Evolutionary conservation across 1,284 basidiomycete genomes (phyloP).

Genomic region (Rhodotorula sp.): DNA sequence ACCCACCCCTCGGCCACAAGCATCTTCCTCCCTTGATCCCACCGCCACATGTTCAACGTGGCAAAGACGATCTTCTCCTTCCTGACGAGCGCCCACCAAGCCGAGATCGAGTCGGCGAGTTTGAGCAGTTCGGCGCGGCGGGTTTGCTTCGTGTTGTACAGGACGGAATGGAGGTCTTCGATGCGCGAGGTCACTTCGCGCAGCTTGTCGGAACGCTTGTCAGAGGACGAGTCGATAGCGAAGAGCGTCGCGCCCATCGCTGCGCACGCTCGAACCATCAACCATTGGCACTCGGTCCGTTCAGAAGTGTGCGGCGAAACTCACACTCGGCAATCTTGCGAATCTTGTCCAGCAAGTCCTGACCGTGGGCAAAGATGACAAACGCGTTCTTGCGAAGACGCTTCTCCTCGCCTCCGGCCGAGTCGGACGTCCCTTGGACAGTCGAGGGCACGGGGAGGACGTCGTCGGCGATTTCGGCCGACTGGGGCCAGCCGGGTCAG

Average conservation of each 20-base stretch:
- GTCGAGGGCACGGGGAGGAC: slow-evolving; percentile 77
- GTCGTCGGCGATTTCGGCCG: slow-evolving; percentile 72
- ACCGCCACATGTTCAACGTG: slow-evolving; percentile 90
- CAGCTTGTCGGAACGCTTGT: slow-evolving; percentile 85
- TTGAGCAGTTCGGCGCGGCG: slow-evolving; percentile 80
- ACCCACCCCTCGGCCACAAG: slow-evolving; percentile 98
- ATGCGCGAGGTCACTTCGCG: slow-evolving; percentile 83
- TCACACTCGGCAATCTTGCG: slow-evolving; percentile 88
- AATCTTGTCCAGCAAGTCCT: slow-evolving; percentile 90
- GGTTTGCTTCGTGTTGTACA: slow-evolving; percentile 85
- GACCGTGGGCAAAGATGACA: slow-evolving; percentile 98
- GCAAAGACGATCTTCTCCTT: slow-evolving; percentile 96
- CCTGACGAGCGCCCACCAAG: slow-evolving; percentile 90
- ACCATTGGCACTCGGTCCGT: no score
- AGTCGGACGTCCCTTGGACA: slow-evolving; percentile 53
- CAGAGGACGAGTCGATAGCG: slow-evolving; percentile 89
- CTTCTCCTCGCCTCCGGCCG: slow-evolving; percentile 58
- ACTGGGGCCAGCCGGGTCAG: slow-evolving; percentile 7
- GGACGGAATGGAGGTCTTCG: slow-evolving; percentile 86
- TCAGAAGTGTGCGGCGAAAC: no score
- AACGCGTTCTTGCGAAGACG: slow-evolving; percentile 87
- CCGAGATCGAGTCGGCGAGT: slow-evolving; percentile 79
- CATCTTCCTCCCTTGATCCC: slow-evolving; percentile 89
- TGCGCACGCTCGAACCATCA: neutral
- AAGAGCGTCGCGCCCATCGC: slow-evolving; percentile 95